Evolutionary conservation across 768 basidiomycete species (phyloP), one percentile per base, ranked within the genome.

Genomic region (Podaxis sp.): DNA sequence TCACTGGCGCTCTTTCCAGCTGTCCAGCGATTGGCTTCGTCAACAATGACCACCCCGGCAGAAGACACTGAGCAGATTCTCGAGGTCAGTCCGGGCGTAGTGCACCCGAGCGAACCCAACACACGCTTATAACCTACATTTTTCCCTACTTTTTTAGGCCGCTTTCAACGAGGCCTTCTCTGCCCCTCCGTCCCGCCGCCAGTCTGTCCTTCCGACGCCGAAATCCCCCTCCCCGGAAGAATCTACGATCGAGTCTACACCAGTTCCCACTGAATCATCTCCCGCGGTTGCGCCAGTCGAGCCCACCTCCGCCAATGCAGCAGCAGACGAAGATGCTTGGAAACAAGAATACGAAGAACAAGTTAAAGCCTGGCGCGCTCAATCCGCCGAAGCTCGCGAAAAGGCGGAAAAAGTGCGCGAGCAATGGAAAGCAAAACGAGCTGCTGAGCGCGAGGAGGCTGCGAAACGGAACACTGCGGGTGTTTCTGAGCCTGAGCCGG

Each of bases 391-490:
- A 62, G 86, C 86, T 47, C 86, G 90, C 55, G 77, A 83, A 68
- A 91, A 87, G 70, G 88, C 90, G 7, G 91, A 91, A 75, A 80
- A 78, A 62, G 84, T 86, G 71, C 87, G 91, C 9, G 80, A 79
- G 46, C 78, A 79, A 63, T 93, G 89, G 90, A 90, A 90, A 69
- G 75, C 76, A 14, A 76, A 88, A 51, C 82, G 91, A 44, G 72
- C 72, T 9, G 73, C 73, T 28, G 74, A 73, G 44, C 77, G 72
- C 25, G 59, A 53, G 57, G 76, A 76, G 66, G 71, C 73, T 57
- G 71, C 73, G 28, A 71, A 68, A 14, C 70, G 71, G 21, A 66
- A 71, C 27, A 64, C 62, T 9, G 50, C 58, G 38, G 65, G 56
- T 46, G 62, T 63, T 28, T 61, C 60, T 23, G 58, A 42, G 5